phyloP scores from a whole-genome alignment of 768 basidiomycete genomes.

The Solioccasus polychromus region DNA sequence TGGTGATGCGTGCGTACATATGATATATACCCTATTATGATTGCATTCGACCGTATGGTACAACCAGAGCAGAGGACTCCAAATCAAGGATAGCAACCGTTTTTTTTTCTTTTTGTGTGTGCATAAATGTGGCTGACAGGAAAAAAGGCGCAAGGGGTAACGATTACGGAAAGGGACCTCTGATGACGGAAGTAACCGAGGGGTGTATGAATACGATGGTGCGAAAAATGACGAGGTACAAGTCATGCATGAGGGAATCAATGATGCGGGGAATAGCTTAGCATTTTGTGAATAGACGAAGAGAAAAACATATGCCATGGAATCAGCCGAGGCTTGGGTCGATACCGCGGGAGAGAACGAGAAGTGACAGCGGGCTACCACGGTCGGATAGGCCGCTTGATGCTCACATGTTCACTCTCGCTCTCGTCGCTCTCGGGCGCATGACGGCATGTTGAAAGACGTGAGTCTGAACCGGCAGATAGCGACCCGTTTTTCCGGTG shows the following conservation, averaged over 20 bases:
- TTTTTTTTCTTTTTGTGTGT: conserved; percentile 4
- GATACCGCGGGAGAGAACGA: background rate
- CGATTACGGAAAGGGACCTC: conserved; percentile 9
- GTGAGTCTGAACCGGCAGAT: conserved; percentile 22
- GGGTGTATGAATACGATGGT: conserved; percentile 3
- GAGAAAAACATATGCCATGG: background rate
- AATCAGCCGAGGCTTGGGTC: too few species aligned
- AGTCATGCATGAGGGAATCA: conserved; percentile 16
- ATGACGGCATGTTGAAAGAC: conserved; percentile 25
- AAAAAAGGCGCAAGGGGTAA: background rate
- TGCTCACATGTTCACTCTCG: conserved; percentile 32
- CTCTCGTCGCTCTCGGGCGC: conserved; percentile 33
- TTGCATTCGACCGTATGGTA: conserved; percentile 18
- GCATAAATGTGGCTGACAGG: too few species aligned
- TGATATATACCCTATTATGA: conserved; percentile 20
- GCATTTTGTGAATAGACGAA: conserved; percentile 1
- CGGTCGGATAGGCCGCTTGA: conserved; percentile 42
- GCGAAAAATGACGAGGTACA: conserved; percentile 14
- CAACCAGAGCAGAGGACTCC: conserved; percentile 13
- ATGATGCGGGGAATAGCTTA: conserved; percentile 17
- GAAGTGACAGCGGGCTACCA: conserved; percentile 34
- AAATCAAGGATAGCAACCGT: background rate
- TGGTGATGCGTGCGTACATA: too few species aligned
- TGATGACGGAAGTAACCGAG: background rate
- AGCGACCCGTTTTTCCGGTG: conserved; percentile 15